Evolutionary conservation across 768 basidiomycete species (phyloP).

Genomic region (Filobasidium floriforme): DNA sequence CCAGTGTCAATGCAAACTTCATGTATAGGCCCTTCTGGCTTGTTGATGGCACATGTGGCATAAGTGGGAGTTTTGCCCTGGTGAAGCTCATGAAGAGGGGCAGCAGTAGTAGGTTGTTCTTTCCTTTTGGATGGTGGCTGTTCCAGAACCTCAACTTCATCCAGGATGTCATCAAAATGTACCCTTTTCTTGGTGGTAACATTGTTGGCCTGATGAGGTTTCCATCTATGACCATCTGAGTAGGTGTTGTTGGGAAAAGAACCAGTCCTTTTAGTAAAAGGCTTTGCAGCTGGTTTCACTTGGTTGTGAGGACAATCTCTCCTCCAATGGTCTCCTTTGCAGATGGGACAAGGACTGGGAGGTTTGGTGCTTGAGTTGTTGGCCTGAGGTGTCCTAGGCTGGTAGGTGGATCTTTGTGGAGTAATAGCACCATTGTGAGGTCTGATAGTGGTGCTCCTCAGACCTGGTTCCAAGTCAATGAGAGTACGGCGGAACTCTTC

Average conservation of each 20-base stretch:
- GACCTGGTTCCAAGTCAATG: slow-evolving; percentile 17
- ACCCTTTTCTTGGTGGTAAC: not conserved
- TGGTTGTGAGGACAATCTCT: slow-evolving; percentile 3
- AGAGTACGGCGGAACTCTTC: slow-evolving; percentile 16
- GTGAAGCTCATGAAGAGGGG: not conserved
- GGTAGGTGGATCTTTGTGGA: not conserved
- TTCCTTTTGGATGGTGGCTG: not conserved
- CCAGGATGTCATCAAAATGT: not conserved
- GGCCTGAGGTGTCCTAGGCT: not conserved
- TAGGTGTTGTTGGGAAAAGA: not conserved
- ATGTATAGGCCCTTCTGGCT: not conserved
- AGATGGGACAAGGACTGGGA: too few species aligned
- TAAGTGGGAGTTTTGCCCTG: slow-evolving; percentile 7
- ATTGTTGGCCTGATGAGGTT: not conserved
- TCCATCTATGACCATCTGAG: not conserved
- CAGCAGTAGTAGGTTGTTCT: too few species aligned
- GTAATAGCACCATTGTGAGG: not conserved
- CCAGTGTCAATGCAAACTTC: slow-evolving; percentile 12
- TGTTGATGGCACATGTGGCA: not conserved
- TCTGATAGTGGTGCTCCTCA: not conserved
- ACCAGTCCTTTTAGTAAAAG: too few species aligned
- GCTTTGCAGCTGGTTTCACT: not conserved
- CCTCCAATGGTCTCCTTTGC: slow-evolving; percentile 13
- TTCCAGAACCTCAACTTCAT: not conserved
- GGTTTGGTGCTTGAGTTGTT: not conserved